Percentiles rank a stretch among this genome's conserved stretches.
Conservation (phyloP, 805 yeast genomes). For the Naumovozyma castellii region DNA sequence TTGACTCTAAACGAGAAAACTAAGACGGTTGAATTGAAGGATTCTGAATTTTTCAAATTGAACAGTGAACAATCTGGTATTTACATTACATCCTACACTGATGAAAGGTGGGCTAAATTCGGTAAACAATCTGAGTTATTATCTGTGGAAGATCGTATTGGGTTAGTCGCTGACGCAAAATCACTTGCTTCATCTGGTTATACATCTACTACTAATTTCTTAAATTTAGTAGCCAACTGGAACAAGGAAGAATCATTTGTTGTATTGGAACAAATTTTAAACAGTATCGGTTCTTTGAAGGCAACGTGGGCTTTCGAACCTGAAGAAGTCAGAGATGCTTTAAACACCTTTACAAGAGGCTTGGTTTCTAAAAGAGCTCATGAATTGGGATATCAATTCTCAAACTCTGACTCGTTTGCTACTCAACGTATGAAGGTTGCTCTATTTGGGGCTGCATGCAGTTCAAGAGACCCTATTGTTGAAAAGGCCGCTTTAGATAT, state of each 20-base stretch:
- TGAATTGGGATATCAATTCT: slow-evolving; percentile 56
- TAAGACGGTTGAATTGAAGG: slow-evolving; percentile 36
- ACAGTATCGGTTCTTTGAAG: slow-evolving; percentile 39
- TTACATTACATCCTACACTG: slow-evolving; percentile 60
- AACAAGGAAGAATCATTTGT: slow-evolving; percentile 48
- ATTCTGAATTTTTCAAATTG: slow-evolving; percentile 48
- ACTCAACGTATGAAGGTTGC: slow-evolving; percentile 57
- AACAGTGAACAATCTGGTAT: slow-evolving; percentile 69
- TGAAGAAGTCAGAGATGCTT: slow-evolving; percentile 35
- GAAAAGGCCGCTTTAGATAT: slow-evolving; percentile 37
- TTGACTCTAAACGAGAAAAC: slow-evolving; percentile 44
- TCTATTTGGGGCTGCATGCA: slow-evolving; percentile 52
- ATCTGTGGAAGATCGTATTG: slow-evolving; percentile 70
- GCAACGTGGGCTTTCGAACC: slow-evolving; percentile 50
- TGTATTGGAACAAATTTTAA: slow-evolving; percentile 55
- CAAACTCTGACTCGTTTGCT: slow-evolving; percentile 44
- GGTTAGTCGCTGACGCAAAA: slow-evolving; percentile 70
- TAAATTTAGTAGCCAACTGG: slow-evolving; percentile 55
- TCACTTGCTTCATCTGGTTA: slow-evolving; percentile 62
- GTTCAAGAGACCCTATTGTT: slow-evolving; percentile 40
- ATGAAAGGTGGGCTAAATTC: slow-evolving; percentile 58
- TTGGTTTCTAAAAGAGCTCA: slow-evolving; percentile 47
- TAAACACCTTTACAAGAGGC: slow-evolving; percentile 43
- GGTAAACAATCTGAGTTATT: slow-evolving; percentile 48
- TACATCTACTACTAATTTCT: slow-evolving; percentile 49